Conservation (phyloP, 768 basidiomycete genomes). For the Naganishia antarctica region DNA sequence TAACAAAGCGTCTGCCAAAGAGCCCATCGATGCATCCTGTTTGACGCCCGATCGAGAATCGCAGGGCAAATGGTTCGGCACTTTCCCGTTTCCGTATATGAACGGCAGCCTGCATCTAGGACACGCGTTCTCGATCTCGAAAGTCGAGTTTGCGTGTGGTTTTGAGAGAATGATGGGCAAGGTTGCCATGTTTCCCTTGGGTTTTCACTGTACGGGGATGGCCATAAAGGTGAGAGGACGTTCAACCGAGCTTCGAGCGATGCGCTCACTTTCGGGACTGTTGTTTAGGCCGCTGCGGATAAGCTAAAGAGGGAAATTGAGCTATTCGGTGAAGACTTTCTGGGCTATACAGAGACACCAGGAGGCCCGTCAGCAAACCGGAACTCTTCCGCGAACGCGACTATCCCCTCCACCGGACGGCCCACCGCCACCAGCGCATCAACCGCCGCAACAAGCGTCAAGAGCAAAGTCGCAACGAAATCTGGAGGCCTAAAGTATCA, state of each 20-base stretch:
- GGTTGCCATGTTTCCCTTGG: constrained; percentile 91
- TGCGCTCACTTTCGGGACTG: too few species aligned
- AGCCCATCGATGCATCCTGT: constrained; percentile 43
- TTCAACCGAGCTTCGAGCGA: background rate
- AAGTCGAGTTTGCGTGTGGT: constrained; percentile 93
- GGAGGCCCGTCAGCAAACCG: constrained; percentile 51
- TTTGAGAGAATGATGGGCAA: constrained; percentile 94
- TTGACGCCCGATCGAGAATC: constrained; percentile 54
- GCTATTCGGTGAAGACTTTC: constrained; percentile 84
- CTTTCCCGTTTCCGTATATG: constrained; percentile 95
- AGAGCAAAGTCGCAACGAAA: constrained; percentile 89
- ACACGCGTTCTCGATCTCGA: constrained; percentile 95
- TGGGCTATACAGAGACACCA: constrained; percentile 56
- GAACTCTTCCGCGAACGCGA: constrained; percentile 35
- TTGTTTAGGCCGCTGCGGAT: constrained; percentile 77
- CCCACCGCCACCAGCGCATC: constrained; percentile 49
- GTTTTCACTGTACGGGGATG: constrained; percentile 96
- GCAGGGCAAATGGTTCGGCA: constrained; percentile 96
- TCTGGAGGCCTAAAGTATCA: constrained; percentile 90
- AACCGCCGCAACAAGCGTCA: constrained; percentile 68
- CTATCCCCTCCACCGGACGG: too few species aligned
- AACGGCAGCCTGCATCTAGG: constrained; percentile 95
- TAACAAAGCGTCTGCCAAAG: too few species aligned
- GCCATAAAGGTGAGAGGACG: constrained; percentile 83
- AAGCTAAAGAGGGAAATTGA: constrained; percentile 97